Evolutionary conservation across 192 early-diverging fungal genomes (phyloP).

Genomic region (Rhizophlyctis rosea): DNA sequence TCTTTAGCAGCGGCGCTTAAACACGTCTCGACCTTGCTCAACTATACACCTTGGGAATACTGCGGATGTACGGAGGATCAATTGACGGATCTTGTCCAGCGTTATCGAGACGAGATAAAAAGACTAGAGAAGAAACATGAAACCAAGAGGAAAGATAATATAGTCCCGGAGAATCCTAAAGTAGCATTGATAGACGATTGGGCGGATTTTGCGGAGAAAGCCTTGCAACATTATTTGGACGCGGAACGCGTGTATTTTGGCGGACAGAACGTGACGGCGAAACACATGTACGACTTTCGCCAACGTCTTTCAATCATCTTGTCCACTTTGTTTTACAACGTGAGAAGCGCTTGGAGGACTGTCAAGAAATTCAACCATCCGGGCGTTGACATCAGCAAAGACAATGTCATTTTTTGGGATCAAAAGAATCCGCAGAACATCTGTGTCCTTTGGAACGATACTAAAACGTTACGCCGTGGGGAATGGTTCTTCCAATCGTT

Average conservation of each 20-base stretch:
- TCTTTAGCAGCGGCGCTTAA: background rate
- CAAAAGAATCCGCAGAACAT: background rate
- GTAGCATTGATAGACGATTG: background rate
- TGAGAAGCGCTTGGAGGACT: background rate
- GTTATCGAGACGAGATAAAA: background rate
- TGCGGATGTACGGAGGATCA: background rate
- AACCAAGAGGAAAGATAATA: background rate
- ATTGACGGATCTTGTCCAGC: background rate
- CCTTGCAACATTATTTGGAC: background rate
- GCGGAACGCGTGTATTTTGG: background rate
- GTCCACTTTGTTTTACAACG: background rate
- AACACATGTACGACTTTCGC: background rate
- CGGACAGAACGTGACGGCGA: background rate
- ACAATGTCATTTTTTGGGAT: background rate
- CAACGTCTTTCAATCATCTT: background rate
- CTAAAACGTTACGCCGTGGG: background rate
- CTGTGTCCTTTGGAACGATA: background rate
- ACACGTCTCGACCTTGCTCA: background rate
- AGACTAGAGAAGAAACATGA: background rate
- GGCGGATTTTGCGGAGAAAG: background rate
- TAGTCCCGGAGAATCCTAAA: background rate
- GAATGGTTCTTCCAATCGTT: too few species aligned
- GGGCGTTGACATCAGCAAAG: background rate
- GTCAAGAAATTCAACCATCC: background rate
- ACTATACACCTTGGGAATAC: background rate